Percentiles rank a stretch among this genome's conserved stretches.
These are phyloP conservation scores for Cyclostephanos tholiformis DNA, from an alignment of 108 stramenopile species.

Conservation along the genomic window DNA sequence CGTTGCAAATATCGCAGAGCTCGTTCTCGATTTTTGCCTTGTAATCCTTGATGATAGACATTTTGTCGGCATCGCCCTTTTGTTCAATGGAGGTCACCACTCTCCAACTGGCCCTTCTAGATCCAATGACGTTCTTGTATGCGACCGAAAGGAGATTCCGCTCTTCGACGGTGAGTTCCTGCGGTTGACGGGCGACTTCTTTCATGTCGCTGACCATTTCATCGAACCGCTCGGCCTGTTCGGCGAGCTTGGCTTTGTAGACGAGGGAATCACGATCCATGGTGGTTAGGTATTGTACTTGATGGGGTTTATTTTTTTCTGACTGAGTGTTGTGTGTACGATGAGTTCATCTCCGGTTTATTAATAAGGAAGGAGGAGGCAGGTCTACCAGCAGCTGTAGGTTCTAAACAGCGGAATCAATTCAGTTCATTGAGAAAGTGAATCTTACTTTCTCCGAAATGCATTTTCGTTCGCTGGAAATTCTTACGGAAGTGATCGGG, in stretches of 20 bases:
- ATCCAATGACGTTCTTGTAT: conserved; percentile 99
- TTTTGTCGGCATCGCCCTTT: conserved; percentile 97
- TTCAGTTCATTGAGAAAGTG: too few species aligned
- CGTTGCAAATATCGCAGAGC: conserved; percentile 98
- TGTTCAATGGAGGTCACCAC: conserved; percentile 99
- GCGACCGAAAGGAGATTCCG: conserved; percentile 98
- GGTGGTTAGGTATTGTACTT: too few species aligned
- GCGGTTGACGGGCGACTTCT: conserved; percentile 96
- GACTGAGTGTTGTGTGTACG: too few species aligned
- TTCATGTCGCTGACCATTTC: conserved; percentile 98
- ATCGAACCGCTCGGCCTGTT: conserved; percentile 98
- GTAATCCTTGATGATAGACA: conserved; percentile 96
- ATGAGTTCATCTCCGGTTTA: too few species aligned
- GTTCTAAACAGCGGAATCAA: too few species aligned
- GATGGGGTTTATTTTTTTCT: too few species aligned
- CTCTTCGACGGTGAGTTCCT: conserved; percentile 99
- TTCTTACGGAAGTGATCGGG: too few species aligned
- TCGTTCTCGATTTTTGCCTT: conserved; percentile 91
- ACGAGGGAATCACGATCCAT: conserved; percentile 94
- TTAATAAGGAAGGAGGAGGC: too few species aligned
- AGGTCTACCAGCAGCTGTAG: too few species aligned
- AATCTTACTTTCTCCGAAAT: too few species aligned
- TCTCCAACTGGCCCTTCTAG: conserved; percentile 99
- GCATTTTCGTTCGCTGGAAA: too few species aligned
- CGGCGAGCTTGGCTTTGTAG: conserved; percentile 99